A percentile compares a stretch with the other conserved stretches of the same genome.
Conservation (phyloP, 768 basidiomycete genomes). For the Leccinum subgranulosum region DNA sequence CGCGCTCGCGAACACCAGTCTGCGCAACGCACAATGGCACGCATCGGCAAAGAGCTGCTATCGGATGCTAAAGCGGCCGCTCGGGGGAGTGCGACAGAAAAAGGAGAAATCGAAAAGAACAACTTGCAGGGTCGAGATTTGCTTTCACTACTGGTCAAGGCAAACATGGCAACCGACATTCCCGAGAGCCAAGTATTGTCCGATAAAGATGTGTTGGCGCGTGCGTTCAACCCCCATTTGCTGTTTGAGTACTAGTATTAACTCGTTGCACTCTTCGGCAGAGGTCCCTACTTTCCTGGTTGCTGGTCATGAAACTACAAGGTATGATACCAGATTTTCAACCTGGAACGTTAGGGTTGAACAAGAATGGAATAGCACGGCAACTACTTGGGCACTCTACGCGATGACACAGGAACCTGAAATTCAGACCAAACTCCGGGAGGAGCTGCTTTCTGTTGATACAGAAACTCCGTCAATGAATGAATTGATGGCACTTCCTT, state of each 20-base stretch:
- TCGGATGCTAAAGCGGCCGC: conserved; percentile 44
- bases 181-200: conserved; percentile 52
- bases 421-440: conserved; percentile 53
- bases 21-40: conserved; percentile 42
- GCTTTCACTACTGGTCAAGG: conserved; percentile 25
- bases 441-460: conserved; percentile 49
- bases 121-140: conserved; percentile 46
- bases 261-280: not conserved
- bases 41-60: conserved; percentile 49
- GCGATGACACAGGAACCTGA: conserved; percentile 47
- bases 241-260: not conserved
- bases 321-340: not conserved
- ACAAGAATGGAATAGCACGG: conserved; percentile 25
- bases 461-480: conserved; percentile 69
- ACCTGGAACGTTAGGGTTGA: not conserved
- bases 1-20: conserved; percentile 11
- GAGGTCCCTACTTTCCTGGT: not conserved
- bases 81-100: conserved; percentile 15
- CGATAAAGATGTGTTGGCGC: conserved; percentile 59
- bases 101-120: conserved; percentile 34
- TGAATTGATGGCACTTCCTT: conserved; percentile 59
- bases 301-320: conserved; percentile 1
- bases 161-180: conserved; percentile 43
- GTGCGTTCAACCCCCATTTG: conserved; percentile 31
- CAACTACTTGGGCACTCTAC: conserved; percentile 57